Conservation (phyloP, 768 basidiomycete genomes). For the Lanmaoa pseudosensibilis region DNA sequence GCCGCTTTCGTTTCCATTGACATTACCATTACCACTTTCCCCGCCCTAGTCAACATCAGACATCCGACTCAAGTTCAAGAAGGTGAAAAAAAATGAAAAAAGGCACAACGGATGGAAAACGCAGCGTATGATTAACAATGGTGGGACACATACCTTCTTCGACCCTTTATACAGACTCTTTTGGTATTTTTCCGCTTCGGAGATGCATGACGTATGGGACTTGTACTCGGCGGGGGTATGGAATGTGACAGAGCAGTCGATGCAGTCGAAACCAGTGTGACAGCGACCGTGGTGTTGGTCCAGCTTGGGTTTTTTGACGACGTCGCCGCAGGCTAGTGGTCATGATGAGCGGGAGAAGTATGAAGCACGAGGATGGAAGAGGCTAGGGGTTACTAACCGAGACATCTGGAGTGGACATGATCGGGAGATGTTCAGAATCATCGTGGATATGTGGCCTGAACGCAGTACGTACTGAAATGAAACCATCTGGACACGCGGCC, state of each 20-base stretch:
- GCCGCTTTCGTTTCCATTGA: slow-evolving; percentile 19
- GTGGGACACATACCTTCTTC: slow-evolving; percentile 42
- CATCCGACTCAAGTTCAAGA: not conserved
- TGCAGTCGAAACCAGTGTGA: slow-evolving; percentile 70
- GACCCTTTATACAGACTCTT: slow-evolving; percentile 81
- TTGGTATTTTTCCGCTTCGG: slow-evolving; percentile 93
- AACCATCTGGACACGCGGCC: slow-evolving; percentile 47
- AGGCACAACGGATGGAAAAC: not conserved
- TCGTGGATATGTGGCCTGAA: not conserved
- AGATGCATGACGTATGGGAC: slow-evolving; percentile 79
- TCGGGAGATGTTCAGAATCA: not conserved
- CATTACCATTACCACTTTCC: not conserved
- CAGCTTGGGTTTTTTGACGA: slow-evolving; percentile 91
- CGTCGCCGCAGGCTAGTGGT: slow-evolving; percentile 69
- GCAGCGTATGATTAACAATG: not conserved
- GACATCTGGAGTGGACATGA: slow-evolving; percentile 54
- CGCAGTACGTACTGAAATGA: slow-evolving; percentile 64
- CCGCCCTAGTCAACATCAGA: slow-evolving; percentile 5
- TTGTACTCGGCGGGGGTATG: slow-evolving; percentile 75
- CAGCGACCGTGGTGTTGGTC: slow-evolving; percentile 72
- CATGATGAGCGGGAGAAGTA: not conserved
- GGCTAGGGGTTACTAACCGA: slow-evolving; percentile 45
- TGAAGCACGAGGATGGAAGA: not conserved
- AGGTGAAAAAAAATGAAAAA: not conserved
- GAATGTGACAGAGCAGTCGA: slow-evolving; percentile 89